These are phyloP conservation scores for Tricholoma hemisulphureum DNA, from an alignment of 768 basidiomycete genomes.

Conservation along the genomic window DNA sequence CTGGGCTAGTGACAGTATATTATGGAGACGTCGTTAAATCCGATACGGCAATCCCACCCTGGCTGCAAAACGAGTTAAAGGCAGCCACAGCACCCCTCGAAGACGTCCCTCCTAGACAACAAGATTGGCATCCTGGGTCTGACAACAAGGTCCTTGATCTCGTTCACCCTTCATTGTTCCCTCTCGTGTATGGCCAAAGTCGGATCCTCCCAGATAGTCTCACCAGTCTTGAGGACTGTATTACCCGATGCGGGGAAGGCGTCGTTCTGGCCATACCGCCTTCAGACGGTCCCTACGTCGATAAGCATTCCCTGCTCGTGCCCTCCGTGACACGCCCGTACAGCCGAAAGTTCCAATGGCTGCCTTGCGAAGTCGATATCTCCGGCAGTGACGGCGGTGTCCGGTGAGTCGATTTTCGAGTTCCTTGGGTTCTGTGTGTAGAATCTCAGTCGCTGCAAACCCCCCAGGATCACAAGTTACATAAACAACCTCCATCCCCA, in stretches of 20 bases:
- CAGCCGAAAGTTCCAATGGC: slow-evolving; percentile 9
- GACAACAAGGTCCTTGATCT: slow-evolving; percentile 40
- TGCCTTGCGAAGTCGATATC: slow-evolving; percentile 23
- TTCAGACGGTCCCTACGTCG: slow-evolving; percentile 15
- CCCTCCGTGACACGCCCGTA: neutral
- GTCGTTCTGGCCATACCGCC: slow-evolving; percentile 5
- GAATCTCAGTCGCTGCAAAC: neutral
- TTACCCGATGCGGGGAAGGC: slow-evolving; percentile 13
- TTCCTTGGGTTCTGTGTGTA: too few relatives aligned
- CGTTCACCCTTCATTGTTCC: slow-evolving; percentile 40
- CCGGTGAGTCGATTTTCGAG: slow-evolving; percentile 4
- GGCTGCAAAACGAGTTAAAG: slow-evolving; percentile 14
- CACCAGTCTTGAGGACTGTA: slow-evolving; percentile 12
- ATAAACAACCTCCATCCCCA: slow-evolving; percentile 41
- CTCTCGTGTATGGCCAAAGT: slow-evolving; percentile 31
- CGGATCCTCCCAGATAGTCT: slow-evolving; percentile 6
- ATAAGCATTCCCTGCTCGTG: too few relatives aligned
- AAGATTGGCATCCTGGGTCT: slow-evolving; percentile 43
- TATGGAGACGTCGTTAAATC: slow-evolving; percentile 26
- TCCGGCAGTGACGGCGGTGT: slow-evolving; percentile 9
- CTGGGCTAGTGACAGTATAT: slow-evolving; percentile 16
- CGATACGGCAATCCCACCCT: slow-evolving; percentile 22
- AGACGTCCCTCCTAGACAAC: slow-evolving; percentile 26
- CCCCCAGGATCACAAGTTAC: slow-evolving; percentile 29
- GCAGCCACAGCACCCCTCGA: slow-evolving; percentile 25